Evolutionary conservation across 129 eudicot species (phyloP).

Genomic region (Artemisia argyi): DNA sequence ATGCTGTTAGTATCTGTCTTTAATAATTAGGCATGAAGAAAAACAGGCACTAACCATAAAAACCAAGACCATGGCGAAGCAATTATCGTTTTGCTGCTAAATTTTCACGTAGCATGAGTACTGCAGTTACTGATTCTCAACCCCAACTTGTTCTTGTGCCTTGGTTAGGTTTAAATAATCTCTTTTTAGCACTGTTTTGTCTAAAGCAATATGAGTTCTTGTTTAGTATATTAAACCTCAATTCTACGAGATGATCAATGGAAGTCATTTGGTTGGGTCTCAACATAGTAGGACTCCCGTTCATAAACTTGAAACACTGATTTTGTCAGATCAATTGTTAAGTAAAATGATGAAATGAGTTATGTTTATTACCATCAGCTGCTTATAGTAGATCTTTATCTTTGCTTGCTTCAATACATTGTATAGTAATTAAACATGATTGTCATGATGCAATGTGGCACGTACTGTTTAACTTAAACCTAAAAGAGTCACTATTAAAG

Average conservation of each 20-base stretch:
- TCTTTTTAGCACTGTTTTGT: background rate
- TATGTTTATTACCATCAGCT: constrained; percentile 1
- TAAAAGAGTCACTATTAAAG: background rate
- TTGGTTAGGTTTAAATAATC: constrained; percentile 8
- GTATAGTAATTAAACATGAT: background rate
- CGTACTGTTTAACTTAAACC: background rate
- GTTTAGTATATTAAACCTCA: background rate
- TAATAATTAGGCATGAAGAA: background rate
- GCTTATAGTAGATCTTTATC: constrained; percentile 7
- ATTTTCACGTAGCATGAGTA: too few relatives aligned
- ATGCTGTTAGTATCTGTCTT: background rate
- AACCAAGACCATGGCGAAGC: background rate
- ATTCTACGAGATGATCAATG: constrained; percentile 2
- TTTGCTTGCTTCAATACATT: constrained; percentile 2
- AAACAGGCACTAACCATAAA: background rate
- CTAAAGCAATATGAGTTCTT: constrained; percentile 8
- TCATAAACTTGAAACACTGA: constrained; percentile 2
- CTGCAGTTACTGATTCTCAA: background rate
- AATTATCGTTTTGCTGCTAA: background rate
- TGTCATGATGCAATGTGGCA: background rate
- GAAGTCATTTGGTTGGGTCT: background rate
- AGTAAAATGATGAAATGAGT: constrained; percentile 7
- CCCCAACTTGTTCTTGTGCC: background rate
- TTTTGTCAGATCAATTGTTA: background rate
- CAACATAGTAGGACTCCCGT: background rate